Evolutionary conservation across 441 rosid species (phyloP).

Genomic region (Pelargonium myrrhifolium): DNA sequence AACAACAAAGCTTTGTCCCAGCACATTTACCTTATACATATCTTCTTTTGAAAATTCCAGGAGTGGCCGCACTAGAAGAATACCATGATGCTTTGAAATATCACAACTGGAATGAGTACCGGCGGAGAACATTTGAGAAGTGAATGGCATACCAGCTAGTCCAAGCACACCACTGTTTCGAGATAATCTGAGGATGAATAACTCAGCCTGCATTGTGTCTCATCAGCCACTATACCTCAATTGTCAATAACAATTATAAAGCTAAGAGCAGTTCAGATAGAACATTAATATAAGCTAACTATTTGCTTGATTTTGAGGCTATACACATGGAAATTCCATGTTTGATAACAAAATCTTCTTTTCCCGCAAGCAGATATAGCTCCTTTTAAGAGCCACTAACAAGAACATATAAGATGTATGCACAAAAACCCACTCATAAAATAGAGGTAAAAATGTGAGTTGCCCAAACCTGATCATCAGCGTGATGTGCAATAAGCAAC

Average conservation of each 20-base stretch:
- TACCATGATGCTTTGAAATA: slow-evolving; percentile 34
- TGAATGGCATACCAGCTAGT: slow-evolving; percentile 82
- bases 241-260: slow-evolving; percentile 6
- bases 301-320: background rate
- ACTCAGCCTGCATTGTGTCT: slow-evolving; percentile 68
- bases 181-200: slow-evolving; percentile 78
- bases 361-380: background rate
- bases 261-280: background rate
- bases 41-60: slow-evolving; percentile 72
- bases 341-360: background rate
- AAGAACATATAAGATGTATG: background rate
- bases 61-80: slow-evolving; percentile 76
- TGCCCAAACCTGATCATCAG: slow-evolving; percentile 79
- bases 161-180: slow-evolving; percentile 93
- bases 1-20: background rate
- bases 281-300: slow-evolving; percentile 7
- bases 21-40: slow-evolving; percentile 58
- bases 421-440: background rate
- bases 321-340: background rate
- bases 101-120: slow-evolving; percentile 23
- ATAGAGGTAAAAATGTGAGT: background rate
- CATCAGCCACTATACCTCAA: slow-evolving; percentile 20
- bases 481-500: slow-evolving; percentile 87
- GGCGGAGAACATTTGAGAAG: slow-evolving; percentile 55
- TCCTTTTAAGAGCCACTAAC: background rate